phyloP scores from a whole-genome alignment of 2,329 filamentous ascomycete species.

The Ceratocystis albifundus region DNA sequence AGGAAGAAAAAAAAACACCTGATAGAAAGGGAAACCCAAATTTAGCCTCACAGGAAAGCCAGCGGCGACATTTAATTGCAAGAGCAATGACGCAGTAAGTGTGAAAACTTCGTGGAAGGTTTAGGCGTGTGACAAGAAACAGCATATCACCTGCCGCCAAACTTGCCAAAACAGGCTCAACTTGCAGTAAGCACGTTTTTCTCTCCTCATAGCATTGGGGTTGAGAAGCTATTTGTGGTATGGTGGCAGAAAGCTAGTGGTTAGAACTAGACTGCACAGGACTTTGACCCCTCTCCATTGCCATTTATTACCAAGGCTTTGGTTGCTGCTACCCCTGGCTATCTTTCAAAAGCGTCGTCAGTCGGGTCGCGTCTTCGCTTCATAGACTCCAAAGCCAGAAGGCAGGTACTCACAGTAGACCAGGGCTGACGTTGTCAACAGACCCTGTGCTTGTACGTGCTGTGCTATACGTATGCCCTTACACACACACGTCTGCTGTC shows the following conservation, averaged over 20 bases:
- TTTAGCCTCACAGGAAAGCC: too few relatives aligned
- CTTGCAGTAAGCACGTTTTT: too few relatives aligned
- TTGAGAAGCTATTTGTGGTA: not conserved
- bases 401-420: not conserved
- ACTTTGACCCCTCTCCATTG: not conserved
- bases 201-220: not conserved
- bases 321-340: not conserved
- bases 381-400: not conserved
- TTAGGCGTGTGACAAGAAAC: not conserved
- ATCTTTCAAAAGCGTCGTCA: slow-evolving; percentile 6
- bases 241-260: not conserved
- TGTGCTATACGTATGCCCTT: not conserved
- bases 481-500: slow-evolving; percentile 3
- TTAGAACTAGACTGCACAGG: not conserved
- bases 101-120: not conserved
- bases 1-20: not conserved
- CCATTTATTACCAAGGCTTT: not conserved
- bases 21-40: not conserved
- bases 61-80: not conserved
- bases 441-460: not conserved
- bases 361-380: slow-evolving; percentile 8
- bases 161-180: too few relatives aligned
- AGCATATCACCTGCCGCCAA: not conserved
- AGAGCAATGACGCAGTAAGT: not conserved
- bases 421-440: not conserved